Percentiles rank a stretch among this genome's conserved stretches.
phyloP scores from a whole-genome alignment of 106 monocot species.

The Apostasia ramifera region DNA sequence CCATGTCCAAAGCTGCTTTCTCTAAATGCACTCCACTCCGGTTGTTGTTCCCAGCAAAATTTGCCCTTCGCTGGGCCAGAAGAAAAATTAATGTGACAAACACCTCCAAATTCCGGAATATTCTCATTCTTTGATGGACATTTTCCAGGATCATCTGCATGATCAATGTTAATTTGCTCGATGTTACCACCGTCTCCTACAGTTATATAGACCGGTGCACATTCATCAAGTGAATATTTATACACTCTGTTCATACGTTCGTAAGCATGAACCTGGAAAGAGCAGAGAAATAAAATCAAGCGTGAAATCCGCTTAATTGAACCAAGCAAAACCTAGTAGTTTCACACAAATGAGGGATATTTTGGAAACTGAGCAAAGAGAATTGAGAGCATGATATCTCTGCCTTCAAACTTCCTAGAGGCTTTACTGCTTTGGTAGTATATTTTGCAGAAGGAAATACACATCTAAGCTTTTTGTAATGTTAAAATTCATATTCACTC shows the following conservation, averaged over 20 bases:
- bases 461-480: too few species aligned
- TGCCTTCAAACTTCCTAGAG: too few species aligned
- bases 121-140: slow-evolving; percentile 66
- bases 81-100: slow-evolving; percentile 76
- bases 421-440: too few species aligned
- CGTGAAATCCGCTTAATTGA: neutral
- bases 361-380: too few species aligned
- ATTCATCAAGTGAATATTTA: slow-evolving; percentile 68
- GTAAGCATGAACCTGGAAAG: slow-evolving; percentile 78
- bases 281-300: neutral
- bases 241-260: slow-evolving; percentile 83
- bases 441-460: too few species aligned
- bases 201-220: slow-evolving; percentile 82
- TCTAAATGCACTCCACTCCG: slow-evolving; percentile 88
- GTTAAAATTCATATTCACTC: too few species aligned
- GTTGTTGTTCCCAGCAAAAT: slow-evolving; percentile 78
- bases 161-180: slow-evolving; percentile 64
- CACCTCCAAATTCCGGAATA: slow-evolving; percentile 61
- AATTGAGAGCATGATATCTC: too few species aligned
- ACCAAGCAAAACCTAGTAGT: too few species aligned
- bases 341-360: too few species aligned
- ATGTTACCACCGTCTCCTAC: slow-evolving; percentile 94
- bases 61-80: slow-evolving; percentile 73
- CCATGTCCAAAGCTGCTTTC: slow-evolving; percentile 98
- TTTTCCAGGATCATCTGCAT: slow-evolving; percentile 76